phyloP scores from a whole-genome alignment of 2,329 filamentous ascomycete genomes.

The Fonsecaea erecta region DNA sequence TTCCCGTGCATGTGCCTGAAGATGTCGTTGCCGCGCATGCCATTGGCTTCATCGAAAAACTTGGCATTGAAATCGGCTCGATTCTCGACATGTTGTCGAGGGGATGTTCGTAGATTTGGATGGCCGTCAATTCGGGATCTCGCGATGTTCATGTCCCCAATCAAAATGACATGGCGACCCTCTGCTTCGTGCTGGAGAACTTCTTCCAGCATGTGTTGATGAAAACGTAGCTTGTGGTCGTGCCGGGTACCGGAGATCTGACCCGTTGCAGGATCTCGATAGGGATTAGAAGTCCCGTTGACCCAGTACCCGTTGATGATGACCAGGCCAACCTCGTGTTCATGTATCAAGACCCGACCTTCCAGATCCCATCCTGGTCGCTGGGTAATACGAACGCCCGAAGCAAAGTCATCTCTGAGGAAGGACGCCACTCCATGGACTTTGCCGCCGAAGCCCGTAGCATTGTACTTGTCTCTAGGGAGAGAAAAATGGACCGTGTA shows the following conservation, averaged over 20 bases:
- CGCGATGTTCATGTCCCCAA: constrained; percentile 61
- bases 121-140: constrained; percentile 50
- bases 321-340: constrained; percentile 25
- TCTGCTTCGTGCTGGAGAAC: constrained; percentile 47
- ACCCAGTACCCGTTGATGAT: constrained; percentile 61
- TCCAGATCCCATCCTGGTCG: constrained; percentile 58
- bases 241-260: constrained; percentile 53
- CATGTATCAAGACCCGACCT: constrained; percentile 54
- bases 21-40: constrained; percentile 51
- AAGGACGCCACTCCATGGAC: constrained; percentile 60
- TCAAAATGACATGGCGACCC: constrained; percentile 54
- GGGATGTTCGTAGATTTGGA: constrained; percentile 53
- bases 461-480: constrained; percentile 57
- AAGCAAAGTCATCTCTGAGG: constrained; percentile 51
- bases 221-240: constrained; percentile 57
- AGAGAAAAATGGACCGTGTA: constrained; percentile 55
- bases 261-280: constrained; percentile 50
- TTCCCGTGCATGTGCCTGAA: constrained; percentile 53
- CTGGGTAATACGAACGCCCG: constrained; percentile 42
- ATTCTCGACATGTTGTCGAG: constrained; percentile 56
- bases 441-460: constrained; percentile 55
- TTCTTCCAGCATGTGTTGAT: constrained; percentile 53
- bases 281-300: constrained; percentile 53
- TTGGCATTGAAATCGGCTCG: constrained; percentile 56
- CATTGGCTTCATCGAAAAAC: constrained; percentile 49